Base-by-base conservation (phyloP, 2,329 filamentous ascomycete genomes). In the Aspergillus eucalypticola region DNA sequence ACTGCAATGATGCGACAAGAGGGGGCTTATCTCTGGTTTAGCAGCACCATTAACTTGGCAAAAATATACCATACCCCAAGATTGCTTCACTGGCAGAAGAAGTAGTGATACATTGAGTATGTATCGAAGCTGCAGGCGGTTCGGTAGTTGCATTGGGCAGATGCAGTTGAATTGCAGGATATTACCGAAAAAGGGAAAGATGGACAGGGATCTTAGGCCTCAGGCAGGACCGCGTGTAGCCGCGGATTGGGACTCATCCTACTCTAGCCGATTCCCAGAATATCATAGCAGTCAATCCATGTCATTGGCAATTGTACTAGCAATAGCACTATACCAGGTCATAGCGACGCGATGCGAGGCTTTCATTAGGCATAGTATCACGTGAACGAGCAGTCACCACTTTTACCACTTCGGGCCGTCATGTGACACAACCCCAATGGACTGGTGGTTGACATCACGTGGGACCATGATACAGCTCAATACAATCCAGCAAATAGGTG, bases 331-430 rank as follows among this genome's bases (percentile, higher is more conserved):
- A 13, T 44, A 15, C 19, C 11, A 13, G 6, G 23, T 10, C 41
- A 15, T 8, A 3, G 41, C 39, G 10, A 44, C 41, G 41, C 41
- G 41, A 23, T 44, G 41, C 19, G 13, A 23, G 27, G 10, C 27
- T 29, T 27, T 29, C 27, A 29, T 11, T 11, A 44, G 60, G 25
- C 65, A 54, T 62, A 64, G 58, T 46, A 38, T 66, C 64, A 66
- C 64, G 64, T 66, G 64, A 10, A n/a, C 10, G 4, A 32, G 25
- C 4, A 10, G 15, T 29, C 25, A 21, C 25, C 10, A 50, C 46
- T 50, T 50, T 19, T 11, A 17, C 25, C 46, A 8, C 15, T n/a
- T 49, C 13, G 15, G 46, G 25, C 5, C 13, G 25, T 50, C 46
- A 50, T 15, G 46, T 50, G 46, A 50, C 41, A 15, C 17, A 4